These are phyloP conservation scores for Globisporangium megalacanthum DNA, from an alignment of 352 stramenopile species.

Conservation along the genomic window DNA sequence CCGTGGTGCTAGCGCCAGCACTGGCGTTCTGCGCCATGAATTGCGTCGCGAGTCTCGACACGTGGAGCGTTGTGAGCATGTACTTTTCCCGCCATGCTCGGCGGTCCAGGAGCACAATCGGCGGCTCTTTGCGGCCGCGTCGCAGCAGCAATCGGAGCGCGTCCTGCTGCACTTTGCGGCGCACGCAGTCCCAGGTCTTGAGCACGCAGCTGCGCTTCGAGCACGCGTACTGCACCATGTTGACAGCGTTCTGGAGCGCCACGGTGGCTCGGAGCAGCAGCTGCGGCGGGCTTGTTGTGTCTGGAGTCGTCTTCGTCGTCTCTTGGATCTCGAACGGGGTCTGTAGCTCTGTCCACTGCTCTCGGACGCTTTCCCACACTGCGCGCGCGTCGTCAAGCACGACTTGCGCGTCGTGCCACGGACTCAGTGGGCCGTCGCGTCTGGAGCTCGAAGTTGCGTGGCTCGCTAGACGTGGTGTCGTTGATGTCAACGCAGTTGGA, in stretches of 20 bases:
- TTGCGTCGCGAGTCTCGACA: slow-evolving; percentile 26
- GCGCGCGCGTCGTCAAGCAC: slow-evolving; percentile 35
- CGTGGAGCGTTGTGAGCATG: slow-evolving; percentile 51
- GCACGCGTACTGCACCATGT: slow-evolving; percentile 68
- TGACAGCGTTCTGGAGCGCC: slow-evolving; percentile 60
- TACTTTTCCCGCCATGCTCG: slow-evolving; percentile 47
- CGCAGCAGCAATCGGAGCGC: slow-evolving; percentile 35
- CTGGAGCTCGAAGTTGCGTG: too few relatives aligned
- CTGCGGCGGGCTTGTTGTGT: slow-evolving; percentile 36
- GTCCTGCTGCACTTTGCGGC: slow-evolving; percentile 55
- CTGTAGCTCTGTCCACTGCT: slow-evolving; percentile 55
- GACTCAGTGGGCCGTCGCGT: slow-evolving; percentile 12
- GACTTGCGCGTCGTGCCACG: slow-evolving; percentile 51
- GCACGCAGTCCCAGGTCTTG: slow-evolving; percentile 47
- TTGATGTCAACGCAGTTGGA: too few relatives aligned
- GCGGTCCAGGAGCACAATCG: slow-evolving; percentile 46
- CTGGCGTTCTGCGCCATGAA: slow-evolving; percentile 7
- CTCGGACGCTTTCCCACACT: slow-evolving; percentile 42
- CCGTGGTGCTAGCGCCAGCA: neutral
- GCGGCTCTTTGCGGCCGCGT: slow-evolving; percentile 29
- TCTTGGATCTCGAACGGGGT: slow-evolving; percentile 57
- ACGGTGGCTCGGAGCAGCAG: slow-evolving; percentile 50
- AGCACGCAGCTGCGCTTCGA: slow-evolving; percentile 44
- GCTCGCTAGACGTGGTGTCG: too few relatives aligned
- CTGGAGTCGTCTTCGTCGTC: slow-evolving; percentile 25